A percentile compares a stretch with the other conserved stretches of the same genome.
phyloP scores from a whole-genome alignment of 2,329 filamentous ascomycete species.

The Emericellopsis atlantica region DNA sequence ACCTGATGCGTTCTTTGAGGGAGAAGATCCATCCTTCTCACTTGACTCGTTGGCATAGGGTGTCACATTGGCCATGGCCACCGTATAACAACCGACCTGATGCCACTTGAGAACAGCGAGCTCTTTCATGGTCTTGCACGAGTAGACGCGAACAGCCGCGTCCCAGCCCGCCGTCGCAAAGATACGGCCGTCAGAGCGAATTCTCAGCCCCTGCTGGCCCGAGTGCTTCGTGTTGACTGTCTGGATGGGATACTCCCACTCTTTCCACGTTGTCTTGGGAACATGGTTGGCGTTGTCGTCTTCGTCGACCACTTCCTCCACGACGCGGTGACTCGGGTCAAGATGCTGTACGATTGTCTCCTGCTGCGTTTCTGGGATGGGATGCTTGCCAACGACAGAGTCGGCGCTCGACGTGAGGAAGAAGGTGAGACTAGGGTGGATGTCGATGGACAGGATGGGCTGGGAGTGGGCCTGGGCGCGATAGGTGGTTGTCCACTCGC shows the following conservation, averaged over 20 bases:
- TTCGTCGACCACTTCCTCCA: constrained; percentile 11
- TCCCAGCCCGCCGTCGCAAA: constrained; percentile 95
- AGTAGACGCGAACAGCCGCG: constrained; percentile 67
- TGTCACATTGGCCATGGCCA: constrained; percentile 52
- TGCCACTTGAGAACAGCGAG: constrained; percentile 93
- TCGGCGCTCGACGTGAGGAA: constrained; percentile 80
- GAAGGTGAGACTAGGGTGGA: constrained; percentile 34
- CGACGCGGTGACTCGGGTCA: constrained; percentile 9
- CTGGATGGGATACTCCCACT: constrained; percentile 40
- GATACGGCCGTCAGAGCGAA: constrained; percentile 70
- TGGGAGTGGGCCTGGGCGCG: constrained; percentile 59
- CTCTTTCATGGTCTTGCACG: constrained; percentile 67
- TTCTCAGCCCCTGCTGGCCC: constrained; percentile 69
- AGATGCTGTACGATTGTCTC: constrained; percentile 9
- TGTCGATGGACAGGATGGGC: constrained; percentile 64
- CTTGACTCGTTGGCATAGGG: not conserved
- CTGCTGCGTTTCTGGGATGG: constrained; percentile 32
- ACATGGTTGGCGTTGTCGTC: constrained; percentile 2
- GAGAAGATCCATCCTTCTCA: not conserved
- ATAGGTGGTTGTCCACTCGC: constrained; percentile 44
- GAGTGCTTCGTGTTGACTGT: constrained; percentile 69
- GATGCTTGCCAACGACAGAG: constrained; percentile 64
- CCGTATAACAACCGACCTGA: constrained; percentile 71
- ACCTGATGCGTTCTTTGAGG: not conserved
- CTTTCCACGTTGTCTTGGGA: constrained; percentile 7